A percentile compares a stretch with the other conserved stretches of the same genome.
These are phyloP conservation scores for Apiospora kogelbergensis DNA, from an alignment of 2,329 filamentous ascomycete genomes.

Conservation along the genomic window DNA sequence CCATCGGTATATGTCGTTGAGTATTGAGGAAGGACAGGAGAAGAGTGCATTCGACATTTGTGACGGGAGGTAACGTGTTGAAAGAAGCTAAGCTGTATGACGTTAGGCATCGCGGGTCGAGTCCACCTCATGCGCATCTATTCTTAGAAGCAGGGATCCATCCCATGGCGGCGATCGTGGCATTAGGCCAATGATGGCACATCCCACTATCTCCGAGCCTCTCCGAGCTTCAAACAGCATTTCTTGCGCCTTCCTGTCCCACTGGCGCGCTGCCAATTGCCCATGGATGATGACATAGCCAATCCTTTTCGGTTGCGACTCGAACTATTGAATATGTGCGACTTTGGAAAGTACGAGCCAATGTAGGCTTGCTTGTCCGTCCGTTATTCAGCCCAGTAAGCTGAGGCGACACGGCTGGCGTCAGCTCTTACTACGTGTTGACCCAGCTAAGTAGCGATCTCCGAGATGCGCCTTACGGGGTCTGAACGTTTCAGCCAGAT, in stretches of 20 bases:
- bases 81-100: not conserved
- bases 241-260: not conserved
- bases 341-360: not conserved
- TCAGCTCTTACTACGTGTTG: not conserved
- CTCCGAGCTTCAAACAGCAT: not conserved
- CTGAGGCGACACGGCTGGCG: not conserved
- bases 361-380: not conserved
- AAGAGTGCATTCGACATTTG: not conserved
- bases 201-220: not conserved
- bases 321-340: not conserved
- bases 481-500: not conserved
- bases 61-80: not conserved
- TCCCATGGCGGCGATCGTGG: not conserved
- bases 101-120: not conserved
- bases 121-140: not conserved
- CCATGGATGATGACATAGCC: not conserved
- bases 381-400: conserved; percentile 3
- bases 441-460: no score
- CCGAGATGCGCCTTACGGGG: not conserved
- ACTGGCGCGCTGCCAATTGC: not conserved
- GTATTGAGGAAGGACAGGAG: not conserved
- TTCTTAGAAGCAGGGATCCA: not conserved
- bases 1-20: not conserved
- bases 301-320: not conserved
- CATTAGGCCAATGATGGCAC: not conserved